phyloP scores from a whole-genome alignment of 1,284 basidiomycete species.

The Melampsora larici-populina region DNA sequence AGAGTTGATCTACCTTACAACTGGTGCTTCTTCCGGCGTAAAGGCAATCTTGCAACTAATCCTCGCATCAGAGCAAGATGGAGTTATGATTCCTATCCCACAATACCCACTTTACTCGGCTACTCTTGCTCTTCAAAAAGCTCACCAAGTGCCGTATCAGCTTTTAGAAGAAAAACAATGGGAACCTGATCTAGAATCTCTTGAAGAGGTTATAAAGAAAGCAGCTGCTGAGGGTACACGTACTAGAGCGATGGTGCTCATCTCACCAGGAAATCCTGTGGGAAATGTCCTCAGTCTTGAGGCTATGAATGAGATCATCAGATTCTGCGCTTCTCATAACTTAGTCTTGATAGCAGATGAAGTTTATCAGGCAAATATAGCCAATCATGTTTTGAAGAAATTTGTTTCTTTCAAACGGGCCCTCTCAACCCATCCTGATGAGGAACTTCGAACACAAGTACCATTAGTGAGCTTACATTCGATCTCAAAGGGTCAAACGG shows the following conservation, averaged over 20 bases:
- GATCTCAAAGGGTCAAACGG: conserved; percentile 87
- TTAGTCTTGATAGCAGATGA: conserved; percentile 89
- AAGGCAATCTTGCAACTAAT: conserved; percentile 79
- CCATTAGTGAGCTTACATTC: conserved; percentile 87
- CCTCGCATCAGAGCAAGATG: conserved; percentile 63
- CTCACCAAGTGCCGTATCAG: conserved; percentile 80
- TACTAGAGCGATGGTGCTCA: conserved; percentile 81
- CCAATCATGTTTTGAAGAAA: conserved; percentile 63
- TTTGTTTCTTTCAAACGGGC: conserved; percentile 91
- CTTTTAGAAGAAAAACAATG: conserved; percentile 78
- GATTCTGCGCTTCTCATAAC: conserved; percentile 77
- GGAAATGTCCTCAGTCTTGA: conserved; percentile 71
- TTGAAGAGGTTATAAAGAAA: conserved; percentile 67
- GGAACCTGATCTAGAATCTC: conserved; percentile 69
- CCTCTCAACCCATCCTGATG: conserved; percentile 54
- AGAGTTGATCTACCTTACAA: conserved; percentile 85
- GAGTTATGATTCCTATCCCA: conserved; percentile 91
- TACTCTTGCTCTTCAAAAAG: conserved; percentile 77
- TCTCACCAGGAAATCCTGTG: conserved; percentile 95
- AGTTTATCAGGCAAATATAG: conserved; percentile 90
- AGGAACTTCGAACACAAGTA: conserved; percentile 61
- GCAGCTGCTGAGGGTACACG: conserved; percentile 65
- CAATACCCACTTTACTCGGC: conserved; percentile 99
- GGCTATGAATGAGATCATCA: conserved; percentile 71
- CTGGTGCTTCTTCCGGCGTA: conserved; percentile 88